Evolutionary conservation across 2,329 filamentous ascomycete species (phyloP).

Genomic region (Fusarium phyllophilum): DNA sequence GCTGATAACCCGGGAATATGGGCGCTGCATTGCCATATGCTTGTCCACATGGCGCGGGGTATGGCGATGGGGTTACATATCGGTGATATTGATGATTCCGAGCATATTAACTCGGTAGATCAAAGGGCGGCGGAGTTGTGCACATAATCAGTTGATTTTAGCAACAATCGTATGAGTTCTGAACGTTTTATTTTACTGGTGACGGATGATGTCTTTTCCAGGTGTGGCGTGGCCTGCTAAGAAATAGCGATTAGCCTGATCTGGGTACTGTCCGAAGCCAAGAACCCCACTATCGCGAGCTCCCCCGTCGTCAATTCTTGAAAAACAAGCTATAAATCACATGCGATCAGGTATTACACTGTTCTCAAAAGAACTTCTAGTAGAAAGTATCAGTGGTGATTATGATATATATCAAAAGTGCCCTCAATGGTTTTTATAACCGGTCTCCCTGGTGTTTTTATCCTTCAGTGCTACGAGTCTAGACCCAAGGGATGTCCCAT

Average conservation of each 20-base stretch:
- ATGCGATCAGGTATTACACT: not conserved
- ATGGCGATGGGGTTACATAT: conserved; percentile 9
- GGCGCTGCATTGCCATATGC: conserved; percentile 19
- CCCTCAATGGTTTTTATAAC: rapidly evolving
- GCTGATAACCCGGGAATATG: conserved; percentile 7
- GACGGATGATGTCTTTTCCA: not conserved
- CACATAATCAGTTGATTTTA: not conserved
- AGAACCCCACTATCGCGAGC: not conserved
- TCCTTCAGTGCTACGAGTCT: not conserved
- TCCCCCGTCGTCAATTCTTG: rapidly evolving
- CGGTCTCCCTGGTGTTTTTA: rapidly evolving
- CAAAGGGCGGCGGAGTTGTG: not conserved
- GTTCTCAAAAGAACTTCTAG: rapidly evolving
- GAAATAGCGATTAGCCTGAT: not conserved
- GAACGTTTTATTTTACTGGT: too few species aligned
- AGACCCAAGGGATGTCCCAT: not conserved
- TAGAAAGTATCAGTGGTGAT: rapidly evolving
- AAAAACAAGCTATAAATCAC: not conserved
- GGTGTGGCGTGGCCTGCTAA: not conserved
- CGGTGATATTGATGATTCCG: not conserved
- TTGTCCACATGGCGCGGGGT: conserved; percentile 15
- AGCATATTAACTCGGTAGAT: not conserved
- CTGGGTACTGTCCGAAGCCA: not conserved
- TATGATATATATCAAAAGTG: rapidly evolving
- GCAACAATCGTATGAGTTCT: not conserved